A percentile compares a stretch with the other conserved stretches of the same genome.
Evolutionary conservation across 495 filamentous ascomycete genomes (phyloP).

Genomic region (Annulohypoxylon moriforme): DNA sequence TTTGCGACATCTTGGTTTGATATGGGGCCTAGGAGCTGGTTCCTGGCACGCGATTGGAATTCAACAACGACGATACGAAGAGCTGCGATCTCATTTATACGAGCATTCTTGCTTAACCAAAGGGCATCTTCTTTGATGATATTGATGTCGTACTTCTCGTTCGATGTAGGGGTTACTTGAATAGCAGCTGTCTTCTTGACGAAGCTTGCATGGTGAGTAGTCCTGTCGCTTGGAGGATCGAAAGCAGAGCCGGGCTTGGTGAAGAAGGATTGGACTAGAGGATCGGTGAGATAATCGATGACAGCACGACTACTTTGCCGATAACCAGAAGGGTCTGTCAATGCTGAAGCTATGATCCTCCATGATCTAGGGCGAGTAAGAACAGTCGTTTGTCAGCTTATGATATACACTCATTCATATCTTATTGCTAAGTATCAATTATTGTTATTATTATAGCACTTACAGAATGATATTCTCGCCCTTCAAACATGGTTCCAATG

Average conservation of each 20-base stretch:
- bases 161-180: constrained; percentile 76
- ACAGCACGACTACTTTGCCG: constrained; percentile 62
- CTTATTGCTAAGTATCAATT: neutral
- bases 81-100: constrained; percentile 84
- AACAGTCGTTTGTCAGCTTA: constrained; percentile 34
- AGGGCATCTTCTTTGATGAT: constrained; percentile 86
- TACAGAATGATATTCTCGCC: constrained; percentile 59
- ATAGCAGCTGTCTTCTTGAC: constrained; percentile 93
- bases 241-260: constrained; percentile 73
- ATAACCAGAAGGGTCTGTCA: constrained; percentile 65
- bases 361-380: constrained; percentile 70
- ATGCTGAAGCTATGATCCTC: constrained; percentile 74
- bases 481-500: constrained; percentile 60
- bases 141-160: constrained; percentile 76
- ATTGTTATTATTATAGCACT: constrained; percentile 24
- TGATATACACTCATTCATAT: neutral
- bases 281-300: constrained; percentile 73
- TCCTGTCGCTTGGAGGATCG: constrained; percentile 59
- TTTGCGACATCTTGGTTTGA: constrained; percentile 75
- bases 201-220: constrained; percentile 64
- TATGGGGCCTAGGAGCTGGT: constrained; percentile 72
- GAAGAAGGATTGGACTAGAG: constrained; percentile 72
- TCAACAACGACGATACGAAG: constrained; percentile 84
- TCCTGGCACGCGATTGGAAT: constrained; percentile 77
- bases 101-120: constrained; percentile 81